Percentiles rank a stretch among this genome's conserved stretches.
phyloP scores from a whole-genome alignment of 1,284 basidiomycete genomes.

The Inonotus obliquus region DNA sequence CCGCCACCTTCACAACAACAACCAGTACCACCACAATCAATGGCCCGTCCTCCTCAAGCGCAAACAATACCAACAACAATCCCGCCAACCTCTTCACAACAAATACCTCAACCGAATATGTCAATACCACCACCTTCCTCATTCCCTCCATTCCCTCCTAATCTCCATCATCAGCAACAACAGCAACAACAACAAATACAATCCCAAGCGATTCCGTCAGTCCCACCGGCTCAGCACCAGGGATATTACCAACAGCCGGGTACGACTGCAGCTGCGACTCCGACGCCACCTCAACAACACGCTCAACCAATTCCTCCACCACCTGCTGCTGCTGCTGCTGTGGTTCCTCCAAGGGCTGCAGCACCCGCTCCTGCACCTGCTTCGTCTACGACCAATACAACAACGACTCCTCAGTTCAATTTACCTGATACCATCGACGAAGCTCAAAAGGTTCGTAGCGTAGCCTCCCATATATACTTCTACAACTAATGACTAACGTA shows the following conservation, averaged over 20 bases:
- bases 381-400: slow-evolving; percentile 26
- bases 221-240: slow-evolving; percentile 34
- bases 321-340: slow-evolving; percentile 20
- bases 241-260: slow-evolving; percentile 41
- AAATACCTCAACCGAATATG: slow-evolving; percentile 15
- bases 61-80: slow-evolving; percentile 29
- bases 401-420: slow-evolving; percentile 23
- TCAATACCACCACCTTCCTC: slow-evolving; percentile 25
- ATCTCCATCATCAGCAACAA: slow-evolving; percentile 23
- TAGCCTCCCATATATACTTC: no score
- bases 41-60: slow-evolving; percentile 23
- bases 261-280: no score
- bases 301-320: slow-evolving; percentile 16
- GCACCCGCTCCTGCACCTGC: slow-evolving; percentile 28
- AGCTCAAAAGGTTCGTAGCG: slow-evolving; percentile 26
- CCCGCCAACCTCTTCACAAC: slow-evolving; percentile 18
- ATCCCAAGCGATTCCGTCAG: slow-evolving; percentile 18
- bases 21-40: slow-evolving; percentile 24
- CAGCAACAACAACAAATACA: slow-evolving; percentile 23
- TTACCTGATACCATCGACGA: slow-evolving; percentile 30
- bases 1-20: no score
- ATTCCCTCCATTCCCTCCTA: slow-evolving; percentile 18
- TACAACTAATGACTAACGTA: no score
- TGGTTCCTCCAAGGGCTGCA: slow-evolving; percentile 17
- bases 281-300: slow-evolving; percentile 22